Evolutionary conservation across 1,139 yeast species (phyloP).

Genomic region (Zygosaccharomyces pseudobailii): DNA sequence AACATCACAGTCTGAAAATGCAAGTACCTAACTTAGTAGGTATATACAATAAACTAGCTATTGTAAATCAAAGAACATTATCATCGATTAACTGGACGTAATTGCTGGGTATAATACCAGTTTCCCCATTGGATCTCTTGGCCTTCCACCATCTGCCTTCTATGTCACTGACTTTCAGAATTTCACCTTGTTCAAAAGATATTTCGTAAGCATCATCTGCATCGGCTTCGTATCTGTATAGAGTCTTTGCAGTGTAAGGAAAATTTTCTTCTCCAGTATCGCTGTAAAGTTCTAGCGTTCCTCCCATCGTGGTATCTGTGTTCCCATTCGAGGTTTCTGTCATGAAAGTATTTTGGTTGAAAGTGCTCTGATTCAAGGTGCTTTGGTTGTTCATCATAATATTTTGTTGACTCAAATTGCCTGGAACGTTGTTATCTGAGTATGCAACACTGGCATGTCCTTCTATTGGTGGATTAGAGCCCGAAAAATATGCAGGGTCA

Average conservation of each 20-base stretch:
- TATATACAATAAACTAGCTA: background rate
- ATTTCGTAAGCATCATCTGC: constrained; percentile 93
- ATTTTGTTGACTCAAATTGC: background rate
- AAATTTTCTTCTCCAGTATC: constrained; percentile 47
- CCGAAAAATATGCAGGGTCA: constrained; percentile 21
- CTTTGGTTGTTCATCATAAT: constrained; percentile 4
- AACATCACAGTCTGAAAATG: background rate
- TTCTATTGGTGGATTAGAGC: constrained; percentile 24
- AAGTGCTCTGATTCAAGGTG: constrained; percentile 3
- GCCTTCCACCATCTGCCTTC: constrained; percentile 99
- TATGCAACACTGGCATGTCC: constrained; percentile 8
- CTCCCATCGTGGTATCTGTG: constrained; percentile 34
- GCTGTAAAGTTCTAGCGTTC: constrained; percentile 32
- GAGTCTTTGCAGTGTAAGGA: constrained; percentile 81
- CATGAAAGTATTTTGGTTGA: constrained; percentile 24
- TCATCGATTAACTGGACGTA: constrained; percentile 66
- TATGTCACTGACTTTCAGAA: constrained; percentile 85
- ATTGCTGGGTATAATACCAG: constrained; percentile 95
- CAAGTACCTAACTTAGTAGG: background rate
- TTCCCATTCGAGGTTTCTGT: constrained; percentile 36
- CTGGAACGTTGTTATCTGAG: constrained; percentile 1
- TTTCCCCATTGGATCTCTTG: constrained; percentile 79
- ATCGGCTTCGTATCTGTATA: constrained; percentile 85
- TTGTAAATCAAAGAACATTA: constrained; percentile 5
- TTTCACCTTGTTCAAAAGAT: constrained; percentile 84